Percentiles rank a stretch among this genome's conserved stretches.
phyloP scores from a whole-genome alignment of 371 early-diverging fungal species.

The Nematocida displodere region DNA sequence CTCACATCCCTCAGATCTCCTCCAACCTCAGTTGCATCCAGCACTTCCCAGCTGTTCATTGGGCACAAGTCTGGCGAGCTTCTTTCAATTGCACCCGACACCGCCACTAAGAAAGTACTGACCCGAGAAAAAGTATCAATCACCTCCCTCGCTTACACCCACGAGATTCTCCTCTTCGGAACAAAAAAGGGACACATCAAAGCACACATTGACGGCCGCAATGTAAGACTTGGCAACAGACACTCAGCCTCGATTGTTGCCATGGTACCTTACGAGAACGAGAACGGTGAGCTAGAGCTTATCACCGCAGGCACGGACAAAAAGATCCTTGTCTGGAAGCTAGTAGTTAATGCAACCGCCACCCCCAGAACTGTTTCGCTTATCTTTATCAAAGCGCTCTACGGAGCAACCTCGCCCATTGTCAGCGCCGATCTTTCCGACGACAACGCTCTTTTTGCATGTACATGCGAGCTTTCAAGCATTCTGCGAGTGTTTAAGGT shows the following conservation, averaged over 20 bases:
- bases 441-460: slow-evolving; percentile 16
- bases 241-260: slow-evolving; percentile 3
- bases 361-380: background rate
- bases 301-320: slow-evolving; percentile 15
- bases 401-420: slow-evolving; percentile 37
- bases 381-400: slow-evolving; percentile 32
- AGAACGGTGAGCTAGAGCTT: slow-evolving; percentile 25
- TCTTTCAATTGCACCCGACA: background rate
- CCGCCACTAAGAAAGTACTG: slow-evolving; percentile 3
- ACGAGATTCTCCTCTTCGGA: slow-evolving; percentile 18
- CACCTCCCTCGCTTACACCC: background rate
- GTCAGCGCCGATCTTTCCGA: background rate
- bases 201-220: background rate
- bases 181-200: slow-evolving; percentile 22
- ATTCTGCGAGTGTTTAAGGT: slow-evolving; percentile 23
- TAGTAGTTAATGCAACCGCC: background rate
- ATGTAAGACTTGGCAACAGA: background rate
- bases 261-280: background rate
- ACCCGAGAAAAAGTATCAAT: background rate
- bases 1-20: background rate
- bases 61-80: slow-evolving; percentile 29
- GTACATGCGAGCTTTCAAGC: slow-evolving; percentile 30
- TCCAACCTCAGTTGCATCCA: slow-evolving; percentile 1
- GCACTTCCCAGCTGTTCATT: background rate
- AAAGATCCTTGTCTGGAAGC: slow-evolving; percentile 26